A percentile compares a stretch with the other conserved stretches of the same genome.
These are phyloP conservation scores for Penicillium sclerotiorum DNA, from an alignment of 2,329 filamentous ascomycete species.

Conservation along the genomic window DNA sequence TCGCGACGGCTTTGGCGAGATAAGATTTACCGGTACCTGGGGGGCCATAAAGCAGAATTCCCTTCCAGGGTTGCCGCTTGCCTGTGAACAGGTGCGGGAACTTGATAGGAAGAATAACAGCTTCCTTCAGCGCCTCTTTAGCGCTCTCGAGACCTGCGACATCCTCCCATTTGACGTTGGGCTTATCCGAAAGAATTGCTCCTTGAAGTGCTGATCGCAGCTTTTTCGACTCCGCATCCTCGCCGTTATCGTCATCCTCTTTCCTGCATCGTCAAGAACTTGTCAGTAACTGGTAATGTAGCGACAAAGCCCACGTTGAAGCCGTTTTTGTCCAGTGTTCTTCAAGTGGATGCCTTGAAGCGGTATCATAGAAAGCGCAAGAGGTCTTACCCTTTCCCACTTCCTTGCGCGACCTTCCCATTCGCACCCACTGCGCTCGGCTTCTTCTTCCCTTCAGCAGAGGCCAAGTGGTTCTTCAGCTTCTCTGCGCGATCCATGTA, in stretches of 20 bases:
- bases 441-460: constrained; percentile 57
- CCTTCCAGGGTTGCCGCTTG: constrained; percentile 97
- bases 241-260: constrained; percentile 63
- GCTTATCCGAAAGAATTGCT: constrained; percentile 91
- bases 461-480: constrained; percentile 84
- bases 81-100: constrained; percentile 96
- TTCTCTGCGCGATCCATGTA: constrained; percentile 99
- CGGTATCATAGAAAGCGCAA: constrained; percentile 3
- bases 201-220: constrained; percentile 85
- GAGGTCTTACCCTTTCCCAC: constrained; percentile 56
- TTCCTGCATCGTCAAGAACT: constrained; percentile 36
- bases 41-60: constrained; percentile 92
- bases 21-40: constrained; percentile 98
- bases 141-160: constrained; percentile 91
- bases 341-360: not conserved
- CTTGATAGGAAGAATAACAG: constrained; percentile 95
- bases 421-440: constrained; percentile 56
- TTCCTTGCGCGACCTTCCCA: constrained; percentile 53
- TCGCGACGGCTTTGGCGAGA: constrained; percentile 94
- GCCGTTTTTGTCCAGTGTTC: not conserved
- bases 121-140: constrained; percentile 97
- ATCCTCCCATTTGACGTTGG: constrained; percentile 97
- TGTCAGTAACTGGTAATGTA: constrained; percentile 2
- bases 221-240: constrained; percentile 94
- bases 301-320: not conserved